These are phyloP conservation scores for Podila clonocystis DNA, from an alignment of 192 early-diverging fungal species.

Conservation along the genomic window DNA sequence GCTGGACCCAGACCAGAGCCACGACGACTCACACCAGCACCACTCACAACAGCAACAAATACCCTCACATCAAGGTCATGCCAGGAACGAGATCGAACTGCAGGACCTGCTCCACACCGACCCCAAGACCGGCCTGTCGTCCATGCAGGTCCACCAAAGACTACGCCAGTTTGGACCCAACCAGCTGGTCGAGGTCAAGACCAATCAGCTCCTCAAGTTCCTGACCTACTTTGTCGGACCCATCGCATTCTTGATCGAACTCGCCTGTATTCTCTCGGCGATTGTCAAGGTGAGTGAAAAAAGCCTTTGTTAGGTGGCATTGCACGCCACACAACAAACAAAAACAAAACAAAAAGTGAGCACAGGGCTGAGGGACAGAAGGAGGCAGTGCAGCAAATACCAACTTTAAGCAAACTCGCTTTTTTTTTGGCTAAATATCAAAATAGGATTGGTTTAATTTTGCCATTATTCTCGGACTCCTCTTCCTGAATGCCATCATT, in stretches of 20 bases:
- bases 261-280: conserved; percentile 44
- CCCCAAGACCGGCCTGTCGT: conserved; percentile 69
- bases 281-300: conserved; percentile 34
- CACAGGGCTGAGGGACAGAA: no score
- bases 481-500: conserved; percentile 87
- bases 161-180: conserved; percentile 79
- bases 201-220: conserved; percentile 55
- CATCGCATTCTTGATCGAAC: conserved; percentile 75
- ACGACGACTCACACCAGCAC: conserved; percentile 10
- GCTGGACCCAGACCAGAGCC: conserved; percentile 16
- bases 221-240: conserved; percentile 66
- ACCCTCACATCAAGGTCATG: neutral
- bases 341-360: no score
- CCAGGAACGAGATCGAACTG: conserved; percentile 38
- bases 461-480: conserved; percentile 79
- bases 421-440: neutral
- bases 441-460: conserved; percentile 79
- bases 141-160: conserved; percentile 60
- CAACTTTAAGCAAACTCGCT: no score
- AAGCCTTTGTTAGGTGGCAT: no score
- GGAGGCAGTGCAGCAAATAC: conserved; percentile 14
- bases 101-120: conserved; percentile 66
- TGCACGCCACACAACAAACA: no score
- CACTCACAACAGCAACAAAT: neutral
- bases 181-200: conserved; percentile 73